Evolutionary conservation across 768 basidiomycete species (phyloP), one percentile per base, ranked within the genome.

Genomic region (Trichaptum fuscoviolaceum): DNA sequence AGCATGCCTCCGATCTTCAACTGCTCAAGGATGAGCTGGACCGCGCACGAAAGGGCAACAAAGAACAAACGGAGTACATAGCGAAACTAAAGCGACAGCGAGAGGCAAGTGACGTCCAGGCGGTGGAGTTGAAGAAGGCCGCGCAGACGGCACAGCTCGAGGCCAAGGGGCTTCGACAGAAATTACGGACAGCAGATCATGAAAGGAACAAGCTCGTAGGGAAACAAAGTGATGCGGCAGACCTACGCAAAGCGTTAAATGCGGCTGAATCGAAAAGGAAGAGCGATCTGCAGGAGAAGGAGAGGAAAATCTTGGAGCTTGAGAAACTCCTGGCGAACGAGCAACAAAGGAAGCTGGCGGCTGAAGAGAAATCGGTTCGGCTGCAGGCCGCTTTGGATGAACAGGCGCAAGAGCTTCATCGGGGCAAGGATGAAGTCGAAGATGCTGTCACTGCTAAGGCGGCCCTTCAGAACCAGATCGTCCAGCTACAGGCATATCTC

Each of bases 61-160:
- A 76, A 0, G 90, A 91, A 35, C 81, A 85, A 15, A 65, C 76
- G 9, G 87, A 87, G 2, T 83, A 82, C 7, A 66, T 80, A 2
- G 86, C 89, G 57, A 90, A 86, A 70, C 80, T 87, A 66, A 88
- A 83, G 80, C 89, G 85, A 72, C 87, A 87, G 66, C 83, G 79
- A 30, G 84, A 86, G 3, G 66, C 76, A 5, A 81, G 86, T 58
- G 89, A 91, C 34, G 68, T 75, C n/a, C 84, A 85, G 57, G 70
- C 90, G 2, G 85, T 86, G 57, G 90, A 90, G 62, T 76, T 87
- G 67, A 89, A 85, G 74, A 86, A 82, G 70, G 65, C 75, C 23
- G 76, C 78, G 20, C 67, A 75, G 0, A 68, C 77, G 0, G 87
- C 89, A 66, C 85, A 89, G 70, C 75, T 78, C 0, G 89, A 91